These are phyloP conservation scores for Amphibolis antarctica DNA, from an alignment of 106 monocot species.

Conservation along the genomic window DNA sequence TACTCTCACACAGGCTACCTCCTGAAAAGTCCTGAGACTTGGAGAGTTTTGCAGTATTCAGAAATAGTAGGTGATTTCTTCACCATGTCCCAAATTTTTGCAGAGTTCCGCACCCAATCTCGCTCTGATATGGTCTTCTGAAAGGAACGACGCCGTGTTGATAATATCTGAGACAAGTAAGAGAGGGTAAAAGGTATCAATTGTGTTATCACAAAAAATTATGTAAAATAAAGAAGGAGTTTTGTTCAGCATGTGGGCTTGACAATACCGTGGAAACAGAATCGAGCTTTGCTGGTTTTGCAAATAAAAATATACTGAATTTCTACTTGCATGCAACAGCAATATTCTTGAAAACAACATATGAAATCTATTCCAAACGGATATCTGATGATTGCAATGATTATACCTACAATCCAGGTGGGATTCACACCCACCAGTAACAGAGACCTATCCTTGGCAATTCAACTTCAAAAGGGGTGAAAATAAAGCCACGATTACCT, in stretches of 20 bases:
- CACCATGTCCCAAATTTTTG: constrained; percentile 22
- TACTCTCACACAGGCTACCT: constrained; percentile 3
- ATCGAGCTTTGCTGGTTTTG: neutral
- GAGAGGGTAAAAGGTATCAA: neutral
- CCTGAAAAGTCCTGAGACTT: constrained; percentile 13
- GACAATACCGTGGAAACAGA: neutral
- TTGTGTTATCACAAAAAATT: no score
- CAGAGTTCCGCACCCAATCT: constrained; percentile 22
- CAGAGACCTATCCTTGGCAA: neutral
- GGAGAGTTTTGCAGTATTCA: constrained; percentile 16
- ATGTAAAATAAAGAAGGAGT: no score
- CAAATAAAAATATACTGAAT: no score
- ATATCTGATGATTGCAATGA: no score
- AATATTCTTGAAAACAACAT: no score
- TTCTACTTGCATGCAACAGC: no score
- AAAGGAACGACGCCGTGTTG: constrained; percentile 7
- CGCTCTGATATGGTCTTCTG: constrained; percentile 12
- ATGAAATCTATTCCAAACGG: no score
- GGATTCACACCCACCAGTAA: neutral
- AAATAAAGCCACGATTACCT: constrained; percentile 3
- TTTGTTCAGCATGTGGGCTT: no score
- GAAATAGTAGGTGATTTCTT: constrained; percentile 15
- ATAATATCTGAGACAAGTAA: constrained; percentile 10
- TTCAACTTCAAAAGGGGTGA: neutral
- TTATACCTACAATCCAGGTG: no score